phyloP scores from a whole-genome alignment of 2,329 filamentous ascomycete species.

The Beauveria brongniartii region DNA sequence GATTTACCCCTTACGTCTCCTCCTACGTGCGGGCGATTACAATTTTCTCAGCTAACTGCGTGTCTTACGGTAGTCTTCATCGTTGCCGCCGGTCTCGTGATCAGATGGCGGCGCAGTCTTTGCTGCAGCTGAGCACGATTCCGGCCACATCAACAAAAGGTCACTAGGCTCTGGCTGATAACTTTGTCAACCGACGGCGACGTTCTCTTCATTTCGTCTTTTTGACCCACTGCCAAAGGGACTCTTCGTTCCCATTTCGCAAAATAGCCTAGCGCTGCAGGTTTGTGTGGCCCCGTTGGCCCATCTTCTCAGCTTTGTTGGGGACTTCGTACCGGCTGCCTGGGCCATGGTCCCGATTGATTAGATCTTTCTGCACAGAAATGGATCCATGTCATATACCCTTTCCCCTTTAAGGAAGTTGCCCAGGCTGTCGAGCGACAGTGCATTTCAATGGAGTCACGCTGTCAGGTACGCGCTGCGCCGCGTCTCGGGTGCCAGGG shows the following conservation, averaged over 20 bases:
- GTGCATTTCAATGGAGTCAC: not conserved
- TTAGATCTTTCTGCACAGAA: slow-evolving; percentile 3
- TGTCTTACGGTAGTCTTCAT: not conserved
- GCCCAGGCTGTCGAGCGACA: too few relatives aligned
- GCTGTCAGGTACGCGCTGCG: not conserved
- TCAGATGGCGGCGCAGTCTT: not conserved
- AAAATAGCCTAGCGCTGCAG: not conserved
- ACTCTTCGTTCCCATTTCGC: not conserved
- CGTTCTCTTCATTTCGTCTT: not conserved
- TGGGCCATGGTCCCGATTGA: slow-evolving; percentile 4
- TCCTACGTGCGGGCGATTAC: too few relatives aligned
- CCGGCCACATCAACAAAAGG: not conserved
- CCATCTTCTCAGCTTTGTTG: not conserved
- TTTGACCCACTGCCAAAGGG: not conserved
- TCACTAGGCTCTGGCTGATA: not conserved
- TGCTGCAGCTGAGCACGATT: not conserved
- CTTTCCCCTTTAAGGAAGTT: not conserved
- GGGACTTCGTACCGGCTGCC: not conserved
- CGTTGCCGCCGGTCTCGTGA: slow-evolving; percentile 4
- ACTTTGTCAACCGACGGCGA: not conserved
- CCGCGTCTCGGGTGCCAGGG: not conserved
- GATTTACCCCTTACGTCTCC: not conserved
- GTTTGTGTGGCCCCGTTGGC: not conserved
- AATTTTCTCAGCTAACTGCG: not conserved
- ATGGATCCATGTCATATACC: not conserved